phyloP scores from a whole-genome alignment of 345 rosid genomes.

The Abelmoschus esculentus region DNA sequence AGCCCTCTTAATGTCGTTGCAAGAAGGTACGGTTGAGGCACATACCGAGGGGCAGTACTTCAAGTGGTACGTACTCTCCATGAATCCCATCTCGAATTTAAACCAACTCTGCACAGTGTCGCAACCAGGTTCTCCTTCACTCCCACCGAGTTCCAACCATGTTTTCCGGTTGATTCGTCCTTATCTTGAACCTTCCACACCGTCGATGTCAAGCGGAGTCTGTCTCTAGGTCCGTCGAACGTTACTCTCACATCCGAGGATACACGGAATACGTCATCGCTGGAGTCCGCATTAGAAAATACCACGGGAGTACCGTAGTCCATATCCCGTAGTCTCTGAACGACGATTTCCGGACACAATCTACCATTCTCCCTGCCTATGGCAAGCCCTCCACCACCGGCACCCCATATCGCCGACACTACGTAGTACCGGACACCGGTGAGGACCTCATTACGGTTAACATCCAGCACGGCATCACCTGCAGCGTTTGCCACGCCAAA shows the following conservation, averaged over 20 bases:
- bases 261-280: background rate
- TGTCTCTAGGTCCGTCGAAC: background rate
- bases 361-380: background rate
- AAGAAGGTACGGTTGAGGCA: too few species aligned
- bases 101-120: constrained; percentile 1
- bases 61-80: background rate
- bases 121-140: background rate
- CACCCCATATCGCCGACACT: background rate
- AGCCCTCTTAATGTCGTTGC: too few species aligned
- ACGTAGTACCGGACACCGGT: background rate
- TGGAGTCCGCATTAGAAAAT: background rate
- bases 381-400: constrained; percentile 1
- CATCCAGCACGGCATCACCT: background rate
- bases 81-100: background rate
- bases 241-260: background rate
- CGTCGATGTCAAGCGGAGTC: background rate
- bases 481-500: background rate
- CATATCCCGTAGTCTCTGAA: background rate
- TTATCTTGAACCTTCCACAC: background rate
- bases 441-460: background rate
- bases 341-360: background rate
- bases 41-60: too few species aligned
- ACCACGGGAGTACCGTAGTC: background rate
- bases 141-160: constrained; percentile 7
- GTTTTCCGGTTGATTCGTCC: background rate